Conservation (phyloP, 139 green algal species). For the Chlamydomonas schloesseri region DNA sequence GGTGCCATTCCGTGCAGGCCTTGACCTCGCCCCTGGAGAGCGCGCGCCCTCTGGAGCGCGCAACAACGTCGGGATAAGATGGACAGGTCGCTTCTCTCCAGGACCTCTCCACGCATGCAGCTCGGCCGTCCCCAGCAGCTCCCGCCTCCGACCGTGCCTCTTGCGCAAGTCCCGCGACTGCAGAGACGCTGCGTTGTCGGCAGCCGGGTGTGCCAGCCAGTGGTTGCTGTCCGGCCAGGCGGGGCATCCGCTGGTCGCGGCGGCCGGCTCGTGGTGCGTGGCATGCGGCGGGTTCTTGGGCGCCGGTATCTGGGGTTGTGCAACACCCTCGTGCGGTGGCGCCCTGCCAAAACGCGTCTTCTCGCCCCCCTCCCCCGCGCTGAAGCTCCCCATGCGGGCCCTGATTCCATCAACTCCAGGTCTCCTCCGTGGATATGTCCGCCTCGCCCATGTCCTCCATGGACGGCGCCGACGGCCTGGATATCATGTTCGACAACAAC, state of each 20-base stretch:
- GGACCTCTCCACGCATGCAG: conserved; percentile 44
- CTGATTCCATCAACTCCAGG: too few species aligned
- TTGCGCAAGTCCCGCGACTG: not conserved
- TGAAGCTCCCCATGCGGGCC: too few species aligned
- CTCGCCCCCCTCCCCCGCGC: too few species aligned
- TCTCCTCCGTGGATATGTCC: conserved; percentile 29
- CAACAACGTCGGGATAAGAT: conserved; percentile 31
- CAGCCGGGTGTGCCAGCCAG: conserved; percentile 4
- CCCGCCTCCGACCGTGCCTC: conserved; percentile 5
- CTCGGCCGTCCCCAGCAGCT: conserved; percentile 21
- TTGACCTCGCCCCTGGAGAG: conserved; percentile 22
- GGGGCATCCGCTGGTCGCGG: not conserved
- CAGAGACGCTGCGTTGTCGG: conserved; percentile 1
- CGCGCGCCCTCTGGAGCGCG: conserved; percentile 17
- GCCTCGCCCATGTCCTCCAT: not conserved
- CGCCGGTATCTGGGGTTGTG: not conserved
- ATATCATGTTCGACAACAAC: conserved; percentile 73
- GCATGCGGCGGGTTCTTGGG: too few species aligned
- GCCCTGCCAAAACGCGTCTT: too few species aligned
- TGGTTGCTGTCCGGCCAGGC: not conserved
- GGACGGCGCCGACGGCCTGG: conserved; percentile 40
- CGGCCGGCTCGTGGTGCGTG: conserved; percentile 12
- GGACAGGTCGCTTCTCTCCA: conserved; percentile 40
- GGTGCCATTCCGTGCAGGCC: conserved; percentile 3
- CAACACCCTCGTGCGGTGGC: too few species aligned